Conservation (phyloP, 1,284 basidiomycete species). For the Hemileia vastatrix region DNA sequence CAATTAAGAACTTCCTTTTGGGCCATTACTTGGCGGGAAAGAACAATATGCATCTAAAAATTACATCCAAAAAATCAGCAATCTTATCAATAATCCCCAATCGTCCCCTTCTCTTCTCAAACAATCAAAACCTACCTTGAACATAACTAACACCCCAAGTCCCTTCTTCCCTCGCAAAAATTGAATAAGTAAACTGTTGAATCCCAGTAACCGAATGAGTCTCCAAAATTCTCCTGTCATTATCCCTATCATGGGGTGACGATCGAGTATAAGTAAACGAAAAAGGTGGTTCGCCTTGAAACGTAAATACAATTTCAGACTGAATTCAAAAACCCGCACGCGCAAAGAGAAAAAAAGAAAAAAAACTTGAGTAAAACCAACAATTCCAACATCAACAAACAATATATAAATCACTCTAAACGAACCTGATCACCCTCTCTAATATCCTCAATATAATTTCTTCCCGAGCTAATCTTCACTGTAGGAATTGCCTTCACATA, state of each 20-base stretch:
- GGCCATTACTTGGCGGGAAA: too few species aligned
- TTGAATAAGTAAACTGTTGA: constrained; percentile 17
- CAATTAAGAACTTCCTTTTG: too few species aligned
- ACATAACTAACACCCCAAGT: constrained; percentile 19
- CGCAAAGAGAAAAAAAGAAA: background rate
- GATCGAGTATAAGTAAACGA: constrained; percentile 56
- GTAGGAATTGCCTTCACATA: constrained; percentile 72
- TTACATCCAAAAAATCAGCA: too few species aligned
- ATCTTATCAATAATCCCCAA: too few species aligned
- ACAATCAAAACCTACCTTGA: constrained; percentile 21
- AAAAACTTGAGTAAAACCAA: background rate
- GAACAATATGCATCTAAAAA: too few species aligned
- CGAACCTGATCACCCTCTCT: constrained; percentile 56
- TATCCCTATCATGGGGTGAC: constrained; percentile 37
- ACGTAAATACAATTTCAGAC: constrained; percentile 80
- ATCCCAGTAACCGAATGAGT: constrained; percentile 18
- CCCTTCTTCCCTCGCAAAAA: constrained; percentile 17
- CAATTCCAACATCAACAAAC: background rate
- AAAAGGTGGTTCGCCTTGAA: constrained; percentile 85
- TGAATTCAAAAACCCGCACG: too few species aligned
- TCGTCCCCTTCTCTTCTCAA: too few species aligned
- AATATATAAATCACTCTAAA: background rate
- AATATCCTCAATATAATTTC: constrained; percentile 68
- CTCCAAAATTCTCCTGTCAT: constrained; percentile 15
- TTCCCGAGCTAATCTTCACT: constrained; percentile 76